Base-by-base conservation (phyloP, 805 yeast species). In the Kazachstania psychrophila region DNA sequence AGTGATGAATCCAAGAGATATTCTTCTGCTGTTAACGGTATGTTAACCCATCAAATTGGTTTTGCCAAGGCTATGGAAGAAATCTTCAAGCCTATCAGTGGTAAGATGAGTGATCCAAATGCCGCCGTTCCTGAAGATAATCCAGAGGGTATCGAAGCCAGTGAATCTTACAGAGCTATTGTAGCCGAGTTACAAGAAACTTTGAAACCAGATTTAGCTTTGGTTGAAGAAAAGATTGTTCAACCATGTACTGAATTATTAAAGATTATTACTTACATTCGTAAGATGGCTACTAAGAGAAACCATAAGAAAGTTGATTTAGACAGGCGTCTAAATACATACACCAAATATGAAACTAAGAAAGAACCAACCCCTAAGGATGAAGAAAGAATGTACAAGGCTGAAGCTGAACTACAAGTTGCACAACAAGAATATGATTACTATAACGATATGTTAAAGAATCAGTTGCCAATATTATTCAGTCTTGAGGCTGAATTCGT, bases 361-460 rank as follows among this genome's bases (percentile, higher is more conserved):
- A 79, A 82, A 55, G 95, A 89, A 49, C 75, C 77, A 45, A 77
- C 81, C 3, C 72, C 81, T 28, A 92, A 88, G 64, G 96, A 86
- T 54, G 98, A 92, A 62, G 95, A 92, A 65, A 80, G 68, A 55
- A 64, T 85, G 70, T 92, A 85, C 69, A 75, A 73, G 52, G 87
- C 88, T 6, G 95, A 92, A 61, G 89, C 88, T 19, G 94, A 85
- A 39, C 75, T 85, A 44, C 85, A 79, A 49, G 73, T 85, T 48
- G 96, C 98, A 4, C 88, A 82, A 56, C 95, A 92, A 62, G 98
- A 92, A 61, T 92, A 75, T 62, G 94, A 89, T 58, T 92, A 89
- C 66, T 92, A 83, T 67, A 94, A 92, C 62, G 94, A 92, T 45
- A 77, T 92, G 85, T 70, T 94, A 62, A 89, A 88, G 64, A 75